Evolutionary conservation across 352 stramenopile genomes (phyloP).

Genomic region (Globisporangium nodosum): DNA sequence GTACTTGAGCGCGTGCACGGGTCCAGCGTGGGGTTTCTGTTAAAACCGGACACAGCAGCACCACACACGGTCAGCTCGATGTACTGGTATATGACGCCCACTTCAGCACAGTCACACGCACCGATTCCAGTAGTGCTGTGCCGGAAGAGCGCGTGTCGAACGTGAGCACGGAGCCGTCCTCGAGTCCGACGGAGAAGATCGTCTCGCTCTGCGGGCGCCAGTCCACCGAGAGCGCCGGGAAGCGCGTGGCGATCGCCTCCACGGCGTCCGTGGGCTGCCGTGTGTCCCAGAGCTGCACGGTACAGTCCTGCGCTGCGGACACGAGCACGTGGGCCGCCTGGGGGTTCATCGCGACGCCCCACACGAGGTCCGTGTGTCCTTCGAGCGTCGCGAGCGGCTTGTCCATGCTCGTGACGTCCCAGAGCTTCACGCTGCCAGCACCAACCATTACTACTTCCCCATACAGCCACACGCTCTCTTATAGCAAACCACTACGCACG

Average conservation of each 20-base stretch:
- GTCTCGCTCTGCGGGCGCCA: conserved; percentile 65
- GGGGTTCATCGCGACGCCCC: conserved; percentile 52
- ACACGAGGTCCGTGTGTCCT: conserved; percentile 70
- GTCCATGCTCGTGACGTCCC: conserved; percentile 50
- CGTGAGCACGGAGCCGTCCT: conserved; percentile 55
- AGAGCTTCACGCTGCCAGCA: conserved; percentile 57
- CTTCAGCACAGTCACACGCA: conserved; percentile 5
- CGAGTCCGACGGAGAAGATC: conserved; percentile 53
- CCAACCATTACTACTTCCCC: background rate
- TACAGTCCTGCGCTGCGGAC: conserved; percentile 60
- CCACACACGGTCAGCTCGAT: too few species aligned
- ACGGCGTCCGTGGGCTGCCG: conserved; percentile 36
- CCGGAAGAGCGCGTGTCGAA: conserved; percentile 59
- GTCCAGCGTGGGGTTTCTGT: conserved; percentile 28
- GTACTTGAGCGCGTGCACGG: conserved; percentile 64
- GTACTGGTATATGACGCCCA: too few species aligned
- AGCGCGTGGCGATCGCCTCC: conserved; percentile 29
- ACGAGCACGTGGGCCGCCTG: conserved; percentile 35
- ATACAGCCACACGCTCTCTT: too few species aligned
- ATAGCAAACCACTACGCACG: conserved; percentile 22
- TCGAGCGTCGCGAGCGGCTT: conserved; percentile 48
- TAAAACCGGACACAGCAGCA: background rate
- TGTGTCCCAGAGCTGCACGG: conserved; percentile 71
- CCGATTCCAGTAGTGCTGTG: conserved; percentile 34
- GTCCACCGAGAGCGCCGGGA: conserved; percentile 49